phyloP scores from a whole-genome alignment of 106 monocot species.

The Apostasia ramifera region DNA sequence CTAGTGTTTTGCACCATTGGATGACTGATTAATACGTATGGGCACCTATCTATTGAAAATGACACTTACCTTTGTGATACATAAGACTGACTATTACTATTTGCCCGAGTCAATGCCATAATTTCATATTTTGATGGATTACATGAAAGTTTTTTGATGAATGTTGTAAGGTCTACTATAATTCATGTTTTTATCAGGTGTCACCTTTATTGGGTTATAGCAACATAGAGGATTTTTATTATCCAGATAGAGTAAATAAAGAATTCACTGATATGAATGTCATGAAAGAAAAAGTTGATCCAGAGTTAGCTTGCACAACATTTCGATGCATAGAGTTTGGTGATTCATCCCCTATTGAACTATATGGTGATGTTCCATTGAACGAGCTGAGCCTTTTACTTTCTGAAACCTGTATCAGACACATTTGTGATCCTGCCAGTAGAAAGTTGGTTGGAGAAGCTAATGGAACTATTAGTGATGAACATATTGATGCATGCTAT shows the following conservation, averaged over 20 bases:
- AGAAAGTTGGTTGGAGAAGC: constrained; percentile 2
- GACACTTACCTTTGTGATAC: no score
- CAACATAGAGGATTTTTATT: constrained; percentile 35
- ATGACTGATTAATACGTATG: no score
- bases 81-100: no score
- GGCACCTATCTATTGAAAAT: no score
- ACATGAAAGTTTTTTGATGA: no score
- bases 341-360: constrained; percentile 53
- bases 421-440: constrained; percentile 8
- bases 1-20: no score
- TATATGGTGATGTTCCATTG: constrained; percentile 50
- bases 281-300: constrained; percentile 42
- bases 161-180: not conserved
- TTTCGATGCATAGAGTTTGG: constrained; percentile 86
- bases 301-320: constrained; percentile 37
- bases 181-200: constrained; percentile 27
- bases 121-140: no score
- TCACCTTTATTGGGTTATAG: constrained; percentile 44
- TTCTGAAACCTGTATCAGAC: constrained; percentile 16
- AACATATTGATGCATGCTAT: constrained; percentile 22
- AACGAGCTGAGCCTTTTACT: constrained; percentile 22
- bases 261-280: constrained; percentile 13
- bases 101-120: not conserved
- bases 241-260: constrained; percentile 24
- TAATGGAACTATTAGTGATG: constrained; percentile 3